A percentile compares a stretch with the other conserved stretches of the same genome.
phyloP scores from a whole-genome alignment of 1,284 basidiomycete species.

The Erythrobasidium hasegawianum region DNA sequence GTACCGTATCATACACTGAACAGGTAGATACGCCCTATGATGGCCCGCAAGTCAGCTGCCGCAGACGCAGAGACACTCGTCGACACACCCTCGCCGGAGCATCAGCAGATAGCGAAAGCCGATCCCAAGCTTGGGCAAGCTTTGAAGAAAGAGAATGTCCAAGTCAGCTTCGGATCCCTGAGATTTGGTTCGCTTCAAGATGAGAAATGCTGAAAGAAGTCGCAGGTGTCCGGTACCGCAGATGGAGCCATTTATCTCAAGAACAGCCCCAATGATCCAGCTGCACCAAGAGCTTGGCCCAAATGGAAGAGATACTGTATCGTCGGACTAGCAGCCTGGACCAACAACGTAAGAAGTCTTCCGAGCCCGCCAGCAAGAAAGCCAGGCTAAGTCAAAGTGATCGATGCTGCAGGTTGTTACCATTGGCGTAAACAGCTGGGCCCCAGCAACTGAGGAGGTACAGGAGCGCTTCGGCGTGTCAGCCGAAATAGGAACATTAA shows the following conservation, averaged over 20 bases:
- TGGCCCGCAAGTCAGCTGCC: no score
- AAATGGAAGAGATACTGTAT: constrained; percentile 5
- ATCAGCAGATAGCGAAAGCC: constrained; percentile 1
- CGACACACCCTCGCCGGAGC: background rate
- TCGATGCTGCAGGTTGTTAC: background rate
- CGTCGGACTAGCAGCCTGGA: background rate
- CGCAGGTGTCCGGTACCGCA: background rate
- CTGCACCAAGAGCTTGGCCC: background rate
- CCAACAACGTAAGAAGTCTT: background rate
- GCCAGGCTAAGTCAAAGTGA: background rate
- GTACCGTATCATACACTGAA: no score
- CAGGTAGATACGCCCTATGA: no score
- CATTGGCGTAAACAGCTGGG: constrained; percentile 3
- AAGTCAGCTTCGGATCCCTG: background rate
- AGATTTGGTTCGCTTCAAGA: no score
- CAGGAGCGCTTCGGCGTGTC: constrained; percentile 56
- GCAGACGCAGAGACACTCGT: background rate
- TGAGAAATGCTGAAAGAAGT: no score
- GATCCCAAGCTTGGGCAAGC: background rate
- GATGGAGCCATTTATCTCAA: background rate
- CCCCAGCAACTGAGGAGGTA: background rate
- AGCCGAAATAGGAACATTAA: constrained; percentile 55
- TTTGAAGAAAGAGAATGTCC: background rate
- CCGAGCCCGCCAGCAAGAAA: background rate
- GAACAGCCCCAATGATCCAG: background rate